phyloP scores from a whole-genome alignment of 805 yeast species.

The Maudiozyma pseudohumilis region DNA sequence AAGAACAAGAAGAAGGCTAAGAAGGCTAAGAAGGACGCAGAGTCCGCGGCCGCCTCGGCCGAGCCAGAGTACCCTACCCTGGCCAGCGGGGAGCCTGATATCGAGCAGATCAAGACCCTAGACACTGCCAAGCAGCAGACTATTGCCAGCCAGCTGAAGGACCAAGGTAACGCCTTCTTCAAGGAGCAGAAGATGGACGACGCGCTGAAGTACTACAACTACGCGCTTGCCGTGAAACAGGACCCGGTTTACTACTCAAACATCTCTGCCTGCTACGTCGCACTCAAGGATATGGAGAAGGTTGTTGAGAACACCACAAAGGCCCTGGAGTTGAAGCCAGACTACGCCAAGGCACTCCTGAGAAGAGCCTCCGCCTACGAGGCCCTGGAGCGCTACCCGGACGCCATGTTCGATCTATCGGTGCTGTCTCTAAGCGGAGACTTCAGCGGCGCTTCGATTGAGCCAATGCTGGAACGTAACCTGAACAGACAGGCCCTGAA shows the following conservation, averaged over 20 bases:
- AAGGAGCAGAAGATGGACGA: slow-evolving; percentile 55
- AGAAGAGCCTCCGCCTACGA: slow-evolving; percentile 94
- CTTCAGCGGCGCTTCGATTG: slow-evolving; percentile 66
- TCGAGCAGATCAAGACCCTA: slow-evolving; percentile 37
- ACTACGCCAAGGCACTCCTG: slow-evolving; percentile 80
- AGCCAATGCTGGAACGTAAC: slow-evolving; percentile 76
- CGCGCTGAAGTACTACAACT: slow-evolving; percentile 74
- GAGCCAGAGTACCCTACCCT: slow-evolving; percentile 47
- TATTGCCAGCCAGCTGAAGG: slow-evolving; percentile 71
- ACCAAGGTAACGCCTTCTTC: slow-evolving; percentile 78
- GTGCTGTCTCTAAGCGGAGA: slow-evolving; percentile 82
- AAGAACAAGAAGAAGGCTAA: slow-evolving; percentile 68
- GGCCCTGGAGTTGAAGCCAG: slow-evolving; percentile 80
- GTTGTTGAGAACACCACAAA: slow-evolving; percentile 80
- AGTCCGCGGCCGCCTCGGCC: slow-evolving; percentile 69
- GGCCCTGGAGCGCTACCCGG: slow-evolving; percentile 62
- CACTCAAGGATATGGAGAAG: slow-evolving; percentile 67
- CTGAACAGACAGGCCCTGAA: slow-evolving; percentile 70
- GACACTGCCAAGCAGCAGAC: slow-evolving; percentile 44
- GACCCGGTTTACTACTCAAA: slow-evolving; percentile 92
- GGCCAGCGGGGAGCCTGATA: slow-evolving; percentile 47
- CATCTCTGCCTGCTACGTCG: slow-evolving; percentile 92
- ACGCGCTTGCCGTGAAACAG: slow-evolving; percentile 62
- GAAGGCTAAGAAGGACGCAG: slow-evolving; percentile 66
- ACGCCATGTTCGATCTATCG: slow-evolving; percentile 86